Evolutionary conservation across 805 yeast species (phyloP).

Genomic region (Cyberlindnera mississippiensis): DNA sequence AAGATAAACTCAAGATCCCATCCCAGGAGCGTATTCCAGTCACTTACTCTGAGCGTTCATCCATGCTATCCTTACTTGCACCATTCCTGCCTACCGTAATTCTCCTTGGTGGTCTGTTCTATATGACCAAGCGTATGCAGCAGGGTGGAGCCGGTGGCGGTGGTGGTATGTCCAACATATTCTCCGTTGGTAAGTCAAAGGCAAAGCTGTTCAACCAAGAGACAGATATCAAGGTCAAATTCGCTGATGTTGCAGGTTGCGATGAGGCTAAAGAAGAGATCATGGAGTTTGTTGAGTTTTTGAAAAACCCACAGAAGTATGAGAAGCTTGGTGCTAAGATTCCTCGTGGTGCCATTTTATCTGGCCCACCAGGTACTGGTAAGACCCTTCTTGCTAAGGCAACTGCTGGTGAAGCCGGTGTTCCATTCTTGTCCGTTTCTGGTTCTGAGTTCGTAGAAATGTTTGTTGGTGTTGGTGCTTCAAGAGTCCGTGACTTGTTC

Average conservation of each 20-base stretch:
- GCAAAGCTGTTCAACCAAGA: slow-evolving; percentile 82
- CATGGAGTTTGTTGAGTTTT: slow-evolving; percentile 89
- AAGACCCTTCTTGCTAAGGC: slow-evolving; percentile 90
- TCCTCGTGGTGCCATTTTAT: slow-evolving; percentile 90
- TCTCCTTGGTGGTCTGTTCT: slow-evolving; percentile 67
- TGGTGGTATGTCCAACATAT: slow-evolving; percentile 62
- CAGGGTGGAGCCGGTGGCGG: slow-evolving; percentile 39
- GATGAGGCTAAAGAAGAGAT: slow-evolving; percentile 93
- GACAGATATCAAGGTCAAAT: slow-evolving; percentile 74
- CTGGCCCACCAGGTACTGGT: slow-evolving; percentile 98
- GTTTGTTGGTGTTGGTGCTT: slow-evolving; percentile 97
- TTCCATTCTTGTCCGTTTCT: slow-evolving; percentile 85
- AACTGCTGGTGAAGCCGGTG: slow-evolving; percentile 96
- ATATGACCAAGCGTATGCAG: slow-evolving; percentile 40
- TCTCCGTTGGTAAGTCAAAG: slow-evolving; percentile 73
- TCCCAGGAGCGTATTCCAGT: slow-evolving; percentile 74
- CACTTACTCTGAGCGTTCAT: slow-evolving; percentile 63
- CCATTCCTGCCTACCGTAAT: slow-evolving; percentile 79
- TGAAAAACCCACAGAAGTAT: slow-evolving; percentile 80
- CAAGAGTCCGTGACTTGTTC: slow-evolving; percentile 89
- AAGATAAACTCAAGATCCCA: slow-evolving; percentile 65
- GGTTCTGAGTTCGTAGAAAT: slow-evolving; percentile 96
- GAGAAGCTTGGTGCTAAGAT: slow-evolving; percentile 89
- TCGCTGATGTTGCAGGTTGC: slow-evolving; percentile 92
- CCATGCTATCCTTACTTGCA: slow-evolving; percentile 56